Percentiles rank a stretch among this genome's conserved stretches.
phyloP scores from a whole-genome alignment of 1,284 basidiomycete species.

The Xerocomus nothofagi region DNA sequence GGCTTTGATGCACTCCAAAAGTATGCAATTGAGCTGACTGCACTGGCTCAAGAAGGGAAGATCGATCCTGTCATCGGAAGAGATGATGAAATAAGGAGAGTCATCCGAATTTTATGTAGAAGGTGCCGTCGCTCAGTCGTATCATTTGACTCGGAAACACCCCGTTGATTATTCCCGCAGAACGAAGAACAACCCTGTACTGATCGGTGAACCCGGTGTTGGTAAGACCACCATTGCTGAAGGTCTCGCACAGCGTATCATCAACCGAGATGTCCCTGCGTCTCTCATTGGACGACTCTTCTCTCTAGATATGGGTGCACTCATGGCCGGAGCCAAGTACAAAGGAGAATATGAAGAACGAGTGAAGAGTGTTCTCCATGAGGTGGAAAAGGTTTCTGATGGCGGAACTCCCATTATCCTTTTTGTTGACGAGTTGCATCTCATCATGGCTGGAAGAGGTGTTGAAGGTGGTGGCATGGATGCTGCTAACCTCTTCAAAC shows the following conservation, averaged over 20 bases:
- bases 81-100: constrained; percentile 78
- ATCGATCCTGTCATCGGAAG: constrained; percentile 93
- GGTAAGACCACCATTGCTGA: constrained; percentile 95
- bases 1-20: constrained; percentile 86
- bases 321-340: constrained; percentile 96
- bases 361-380: constrained; percentile 88
- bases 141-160: neutral
- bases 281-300: constrained; percentile 80
- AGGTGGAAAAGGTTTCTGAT: constrained; percentile 90
- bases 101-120: constrained; percentile 75
- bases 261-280: constrained; percentile 95
- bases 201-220: constrained; percentile 93
- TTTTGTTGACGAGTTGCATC: constrained; percentile 94
- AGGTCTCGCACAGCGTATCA: constrained; percentile 93
- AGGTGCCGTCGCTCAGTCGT: constrained; percentile 41
- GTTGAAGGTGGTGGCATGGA: constrained; percentile 79
- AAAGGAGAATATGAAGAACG: constrained; percentile 98
- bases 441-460: constrained; percentile 87
- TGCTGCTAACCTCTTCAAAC: constrained; percentile 89
- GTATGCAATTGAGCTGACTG: constrained; percentile 84
- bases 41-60: constrained; percentile 87
- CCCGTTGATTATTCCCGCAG: constrained; percentile 40
- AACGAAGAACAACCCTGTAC: constrained; percentile 91
- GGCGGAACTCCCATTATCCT: constrained; percentile 87
- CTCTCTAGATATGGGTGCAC: constrained; percentile 90